Conservation (phyloP, 192 early-diverging fungal genomes). For the Mortierella claussenii region DNA sequence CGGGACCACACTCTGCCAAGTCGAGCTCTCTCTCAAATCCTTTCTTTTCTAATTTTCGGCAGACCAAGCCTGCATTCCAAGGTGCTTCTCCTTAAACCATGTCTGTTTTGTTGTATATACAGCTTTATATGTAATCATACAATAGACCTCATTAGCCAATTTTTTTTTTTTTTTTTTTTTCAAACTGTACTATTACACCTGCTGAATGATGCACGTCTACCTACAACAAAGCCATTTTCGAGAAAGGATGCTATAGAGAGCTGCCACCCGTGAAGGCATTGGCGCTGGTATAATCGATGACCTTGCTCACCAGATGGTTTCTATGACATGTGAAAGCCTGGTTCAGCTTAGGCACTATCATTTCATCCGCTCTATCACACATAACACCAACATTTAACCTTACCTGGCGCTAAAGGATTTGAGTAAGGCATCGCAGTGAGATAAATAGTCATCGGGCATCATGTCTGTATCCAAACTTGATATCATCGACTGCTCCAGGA, state of each 20-base stretch:
- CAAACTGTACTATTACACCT: neutral
- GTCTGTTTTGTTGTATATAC: neutral
- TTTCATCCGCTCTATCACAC: neutral
- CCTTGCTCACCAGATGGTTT: conserved; percentile 11
- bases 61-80: conserved; percentile 12
- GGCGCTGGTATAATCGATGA: conserved; percentile 19
- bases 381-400: neutral
- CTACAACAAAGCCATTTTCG: too few relatives aligned
- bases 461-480: conserved; percentile 38
- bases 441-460: conserved; percentile 28
- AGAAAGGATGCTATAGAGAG: neutral
- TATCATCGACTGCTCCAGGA: conserved; percentile 37
- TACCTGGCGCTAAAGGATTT: conserved; percentile 40
- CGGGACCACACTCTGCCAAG: neutral
- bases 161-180: neutral
- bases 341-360: neutral
- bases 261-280: neutral
- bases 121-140: too few relatives aligned
- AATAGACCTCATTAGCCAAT: neutral
- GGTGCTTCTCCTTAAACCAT: neutral
- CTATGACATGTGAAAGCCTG: neutral
- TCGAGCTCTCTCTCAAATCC: conserved; percentile 3
- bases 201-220: too few relatives aligned
- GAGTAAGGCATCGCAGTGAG: conserved; percentile 31
- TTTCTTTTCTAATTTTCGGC: conserved; percentile 17